Base-by-base conservation (phyloP, 345 rosid genomes). In the Odontarrhena argentea region DNA sequence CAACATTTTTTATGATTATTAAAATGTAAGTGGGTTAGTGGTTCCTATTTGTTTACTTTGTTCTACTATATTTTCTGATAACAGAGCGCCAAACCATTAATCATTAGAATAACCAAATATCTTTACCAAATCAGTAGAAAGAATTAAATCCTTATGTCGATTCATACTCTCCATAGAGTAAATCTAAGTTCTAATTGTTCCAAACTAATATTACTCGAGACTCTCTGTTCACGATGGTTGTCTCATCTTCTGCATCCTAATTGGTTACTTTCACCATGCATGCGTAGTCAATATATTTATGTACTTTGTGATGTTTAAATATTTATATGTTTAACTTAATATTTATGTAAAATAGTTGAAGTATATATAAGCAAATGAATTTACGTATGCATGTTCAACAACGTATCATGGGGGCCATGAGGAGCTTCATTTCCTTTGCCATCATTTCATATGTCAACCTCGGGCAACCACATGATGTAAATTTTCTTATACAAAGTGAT, bases 331-430 rank as follows among this genome's bases (percentile, higher is more conserved):
- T 2, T 25, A 48, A 24, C 22, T 47, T 44, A 45, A 55, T 44
- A 44, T n/a, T 9, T 66, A 3, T 68, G 10, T 2, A 44, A 42
- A 24, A 55, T 6, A 35, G 11, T 38, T 41, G 46, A 59, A 42
- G 52, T 2, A n/a, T 25, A 40, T 40, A 30, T 49, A 24, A 50
- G 24, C 48, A 14, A 37, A 7, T 34, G 15, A 15, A 6, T 41
- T 60, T 51, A 69, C 60, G 46, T 62, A 50, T 69, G 67, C 60
- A 69, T 69, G 53, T 51, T 59, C 18, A 18, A 26, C 3, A 40
- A 26, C 62, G 49, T 47, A 68, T 37, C 26, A 48, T 57, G 49
- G 65, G 4, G 50, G 35, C 42, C 42, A 47, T 56, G 40, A 56
- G 6, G 57, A 24, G 32, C 26, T 57, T 15, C 58, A 9, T 47